phyloP scores from a whole-genome alignment of 1,139 yeast genomes.

The Arxiozyma slooffiae region DNA sequence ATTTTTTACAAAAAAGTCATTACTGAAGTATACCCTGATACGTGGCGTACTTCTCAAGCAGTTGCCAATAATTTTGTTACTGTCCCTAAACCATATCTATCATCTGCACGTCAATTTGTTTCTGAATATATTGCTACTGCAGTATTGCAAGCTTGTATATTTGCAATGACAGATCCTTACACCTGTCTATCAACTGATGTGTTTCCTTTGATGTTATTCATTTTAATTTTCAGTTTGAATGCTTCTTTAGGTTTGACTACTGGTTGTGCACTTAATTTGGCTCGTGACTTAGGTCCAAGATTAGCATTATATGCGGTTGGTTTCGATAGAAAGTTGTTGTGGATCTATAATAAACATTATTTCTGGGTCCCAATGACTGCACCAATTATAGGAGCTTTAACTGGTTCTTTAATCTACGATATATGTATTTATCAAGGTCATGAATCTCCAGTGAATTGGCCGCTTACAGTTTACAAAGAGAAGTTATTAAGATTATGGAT shows the following conservation, averaged over 20 bases:
- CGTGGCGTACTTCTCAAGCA: conserved; percentile 19
- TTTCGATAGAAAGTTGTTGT: conserved; percentile 35
- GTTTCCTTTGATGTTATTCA: conserved; percentile 38
- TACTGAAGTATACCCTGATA: conserved; percentile 16
- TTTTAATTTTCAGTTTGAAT: conserved; percentile 38
- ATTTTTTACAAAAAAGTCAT: conserved; percentile 31
- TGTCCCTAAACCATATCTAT: conserved; percentile 36
- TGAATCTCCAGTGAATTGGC: conserved; percentile 41
- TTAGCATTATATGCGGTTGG: conserved; percentile 39
- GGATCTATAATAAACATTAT: conserved; percentile 35
- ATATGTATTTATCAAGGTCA: conserved; percentile 40
- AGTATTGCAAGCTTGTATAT: conserved; percentile 36
- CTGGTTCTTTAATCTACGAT: conserved; percentile 41
- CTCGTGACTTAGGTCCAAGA: conserved; percentile 46
- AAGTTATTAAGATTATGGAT: conserved; percentile 21
- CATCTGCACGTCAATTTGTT: conserved; percentile 37
- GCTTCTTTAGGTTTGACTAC: conserved; percentile 41
- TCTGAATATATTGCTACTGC: conserved; percentile 39
- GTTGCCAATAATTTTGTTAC: conserved; percentile 38
- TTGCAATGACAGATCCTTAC: conserved; percentile 41
- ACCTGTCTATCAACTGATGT: conserved; percentile 37
- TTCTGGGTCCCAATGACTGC: conserved; percentile 44
- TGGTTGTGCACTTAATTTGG: conserved; percentile 43
- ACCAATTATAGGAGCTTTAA: conserved; percentile 37
- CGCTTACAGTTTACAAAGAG: conserved; percentile 24